Base-by-base conservation (phyloP, 495 filamentous ascomycete species). In the Penicillium nucicola region DNA sequence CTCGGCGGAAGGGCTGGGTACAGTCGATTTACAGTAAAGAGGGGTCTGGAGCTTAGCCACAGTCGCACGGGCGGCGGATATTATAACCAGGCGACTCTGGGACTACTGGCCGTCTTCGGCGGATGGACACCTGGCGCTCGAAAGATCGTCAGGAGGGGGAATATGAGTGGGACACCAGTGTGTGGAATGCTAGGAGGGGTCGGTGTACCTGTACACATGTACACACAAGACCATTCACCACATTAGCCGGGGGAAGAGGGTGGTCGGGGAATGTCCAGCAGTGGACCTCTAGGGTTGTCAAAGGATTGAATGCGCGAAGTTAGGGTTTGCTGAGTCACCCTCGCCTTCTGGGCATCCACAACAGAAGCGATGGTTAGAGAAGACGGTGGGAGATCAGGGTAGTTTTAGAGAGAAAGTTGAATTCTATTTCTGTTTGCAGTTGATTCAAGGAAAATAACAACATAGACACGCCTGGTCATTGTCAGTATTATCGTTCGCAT, bases 71-170 rank as follows among this genome's bases (percentile, higher is more conserved):
- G 35, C 14, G 35, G 35, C 14, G 35, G 37, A 23, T 48, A 33
- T 31, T 31, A 32, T 34, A 41, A 41, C 28, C 46, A 40, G 17
- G 20, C 35, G 30, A 48, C 31, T 23, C 33, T n/a, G 35, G 46
- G 25, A n/a, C 15, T 0, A 48, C 17, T n/a, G 38, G 30, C 45
- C 45, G 46, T 48, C 36, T 40, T 41, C 36, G 36, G 45, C 35
- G 41, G 31, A 45, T 35, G 30, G 31, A 36, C 32, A 40, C 37
- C 17, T 40, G 37, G 19, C 37, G 37, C 37, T 14, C 36, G 7
- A 19, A 41, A 39, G 46, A 48, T 48, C 46, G 46, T 48, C 46
- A 48, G 36, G 46, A 48, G 36, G 46, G 46, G 46, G 36, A 14
- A 20, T 23, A 48, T 40, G 35, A 31, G 36, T 39, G 45, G 37